A percentile compares a stretch with the other conserved stretches of the same genome.
Conservation (phyloP, 768 basidiomycete species). For the Leccinum broughii region DNA sequence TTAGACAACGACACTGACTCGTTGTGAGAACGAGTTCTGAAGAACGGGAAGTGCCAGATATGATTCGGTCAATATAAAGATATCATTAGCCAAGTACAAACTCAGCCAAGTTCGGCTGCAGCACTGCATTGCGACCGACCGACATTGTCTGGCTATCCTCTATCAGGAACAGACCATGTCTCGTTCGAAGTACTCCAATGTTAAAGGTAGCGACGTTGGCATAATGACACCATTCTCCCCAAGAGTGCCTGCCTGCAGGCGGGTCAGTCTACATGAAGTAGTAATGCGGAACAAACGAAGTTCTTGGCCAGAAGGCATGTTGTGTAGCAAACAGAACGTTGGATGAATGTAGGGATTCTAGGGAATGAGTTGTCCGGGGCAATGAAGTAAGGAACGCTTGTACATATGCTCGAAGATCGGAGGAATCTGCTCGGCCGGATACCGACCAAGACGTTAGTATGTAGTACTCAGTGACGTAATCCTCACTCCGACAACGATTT, state of each 20-base stretch:
- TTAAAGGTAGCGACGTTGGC: constrained; percentile 75
- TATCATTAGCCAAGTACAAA: constrained; percentile 30
- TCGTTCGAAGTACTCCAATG: constrained; percentile 83
- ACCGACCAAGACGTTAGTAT: constrained; percentile 54
- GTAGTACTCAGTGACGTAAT: too few species aligned
- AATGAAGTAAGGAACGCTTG: constrained; percentile 89
- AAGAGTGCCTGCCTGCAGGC: constrained; percentile 77
- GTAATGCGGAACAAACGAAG: constrained; percentile 39
- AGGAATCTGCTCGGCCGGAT: constrained; percentile 95
- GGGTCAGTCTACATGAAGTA: constrained; percentile 4
- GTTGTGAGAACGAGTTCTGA: constrained; percentile 70
- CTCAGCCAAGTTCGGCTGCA: constrained; percentile 60
- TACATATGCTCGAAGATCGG: constrained; percentile 84
- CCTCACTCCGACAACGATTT: too few species aligned
- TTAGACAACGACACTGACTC: constrained; percentile 89
- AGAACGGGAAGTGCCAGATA: too few species aligned
- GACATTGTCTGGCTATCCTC: constrained; percentile 97
- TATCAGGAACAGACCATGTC: constrained; percentile 94
- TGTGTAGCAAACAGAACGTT: constrained; percentile 92
- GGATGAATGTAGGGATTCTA: constrained; percentile 84
- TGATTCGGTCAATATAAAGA: background rate
- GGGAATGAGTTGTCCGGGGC: constrained; percentile 75
- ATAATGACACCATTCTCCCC: constrained; percentile 58
- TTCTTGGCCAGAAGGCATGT: constrained; percentile 77
- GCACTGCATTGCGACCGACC: constrained; percentile 77